Base-by-base conservation (phyloP, 2,329 filamentous ascomycete genomes). In the Colletotrichum nymphaeae region DNA sequence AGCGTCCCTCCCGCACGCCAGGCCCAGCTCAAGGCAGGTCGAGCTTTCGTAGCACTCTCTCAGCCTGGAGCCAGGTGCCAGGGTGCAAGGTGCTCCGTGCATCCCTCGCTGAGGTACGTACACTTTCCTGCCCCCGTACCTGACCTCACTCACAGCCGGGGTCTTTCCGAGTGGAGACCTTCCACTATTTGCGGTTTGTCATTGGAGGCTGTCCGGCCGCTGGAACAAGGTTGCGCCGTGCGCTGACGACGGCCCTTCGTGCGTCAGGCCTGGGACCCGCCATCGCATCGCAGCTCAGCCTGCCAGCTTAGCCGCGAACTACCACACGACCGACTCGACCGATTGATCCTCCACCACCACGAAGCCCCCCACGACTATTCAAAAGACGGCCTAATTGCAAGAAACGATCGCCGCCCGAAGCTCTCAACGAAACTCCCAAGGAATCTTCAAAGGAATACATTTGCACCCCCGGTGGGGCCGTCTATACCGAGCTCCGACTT, bases 11-110 rank as follows among this genome's bases (percentile, higher is more conserved):
- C 58, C 72, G 42, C 67, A 30, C 22, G 53, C 68, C 67, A 42
- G 57, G 60, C 60, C 55, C 74, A 73, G 68, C 74, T 72, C 69
- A 74, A 76, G 75, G 75, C 73, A 82, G 81, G 76, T 83, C 55
- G 81, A 83, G 70, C 75, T 78, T 75, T 76, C 75, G 75, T 76
- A 72, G 77, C 74, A 59, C 77, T 81, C 52, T 73, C 69, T 74
- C 74, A 72, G 72, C 74, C 72, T 74, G 68, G 72, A 68, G 74
- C 74, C 70, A 70, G 67, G 74, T 64, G 72, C 74, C 70, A 69
- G 72, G 74, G 67, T 75, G 62, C 52, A 52, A 56, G 35, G 67
- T 70, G 71, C 67, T 71, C 71, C 71, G 71, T 73, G 71, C 71
- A 71, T 59, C 19, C 9, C 30, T 55, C 30, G 30, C 4, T 49